A percentile compares a stretch with the other conserved stretches of the same genome.
phyloP scores from a whole-genome alignment of 208 protist genomes.

The Leptomonas seymouri region DNA sequence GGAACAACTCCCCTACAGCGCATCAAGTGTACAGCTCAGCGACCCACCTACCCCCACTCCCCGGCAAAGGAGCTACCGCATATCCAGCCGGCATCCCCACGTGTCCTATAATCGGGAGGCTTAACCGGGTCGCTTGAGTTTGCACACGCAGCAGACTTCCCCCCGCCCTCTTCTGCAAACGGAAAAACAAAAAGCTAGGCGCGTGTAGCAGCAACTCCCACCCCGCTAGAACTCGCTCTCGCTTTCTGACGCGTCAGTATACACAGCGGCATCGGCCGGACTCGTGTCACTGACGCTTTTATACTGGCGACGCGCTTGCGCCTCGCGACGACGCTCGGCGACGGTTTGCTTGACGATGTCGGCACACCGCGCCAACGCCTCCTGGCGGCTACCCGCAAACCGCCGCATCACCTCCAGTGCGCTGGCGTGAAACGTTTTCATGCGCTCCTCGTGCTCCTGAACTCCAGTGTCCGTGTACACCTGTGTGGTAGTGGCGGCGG shows the following conservation, averaged over 20 bases:
- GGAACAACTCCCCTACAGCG: too few species aligned
- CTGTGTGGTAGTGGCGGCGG: not conserved
- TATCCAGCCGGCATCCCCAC: too few species aligned
- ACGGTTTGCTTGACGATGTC: conserved; percentile 60
- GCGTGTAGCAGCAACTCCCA: too few species aligned
- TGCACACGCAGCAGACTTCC: too few species aligned
- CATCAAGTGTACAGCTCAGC: too few species aligned
- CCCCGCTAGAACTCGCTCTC: not conserved
- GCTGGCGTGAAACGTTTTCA: conserved; percentile 69
- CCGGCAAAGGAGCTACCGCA: too few species aligned
- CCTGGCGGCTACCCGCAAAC: conserved; percentile 75
- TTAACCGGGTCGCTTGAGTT: too few species aligned
- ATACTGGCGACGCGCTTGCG: not conserved
- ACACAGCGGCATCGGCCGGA: not conserved
- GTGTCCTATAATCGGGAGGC: too few species aligned
- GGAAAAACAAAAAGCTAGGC: too few species aligned
- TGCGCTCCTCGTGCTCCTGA: conserved; percentile 54
- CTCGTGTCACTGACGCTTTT: not conserved
- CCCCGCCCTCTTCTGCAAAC: too few species aligned
- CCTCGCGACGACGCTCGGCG: conserved; percentile 14
- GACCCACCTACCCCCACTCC: too few species aligned
- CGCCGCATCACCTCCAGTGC: conserved; percentile 73
- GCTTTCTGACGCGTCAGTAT: not conserved
- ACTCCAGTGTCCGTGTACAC: conserved; percentile 17
- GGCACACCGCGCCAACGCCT: conserved; percentile 74